Evolutionary conservation across 257 asterid genomes (phyloP).

Genomic region (Solanum commersonii): DNA sequence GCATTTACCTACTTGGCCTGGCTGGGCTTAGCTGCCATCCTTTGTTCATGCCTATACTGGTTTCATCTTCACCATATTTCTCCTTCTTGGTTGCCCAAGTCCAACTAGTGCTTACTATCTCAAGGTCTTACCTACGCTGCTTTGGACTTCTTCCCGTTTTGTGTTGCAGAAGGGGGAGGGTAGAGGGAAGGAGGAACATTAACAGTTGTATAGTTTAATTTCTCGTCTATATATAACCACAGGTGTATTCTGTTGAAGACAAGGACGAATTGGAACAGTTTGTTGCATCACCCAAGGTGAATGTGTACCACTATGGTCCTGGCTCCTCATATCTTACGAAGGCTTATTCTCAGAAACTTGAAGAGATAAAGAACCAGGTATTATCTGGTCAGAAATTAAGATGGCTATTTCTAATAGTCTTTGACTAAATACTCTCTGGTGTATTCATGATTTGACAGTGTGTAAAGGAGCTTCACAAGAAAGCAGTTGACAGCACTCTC

Average conservation of each 20-base stretch:
- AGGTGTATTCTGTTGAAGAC: slow-evolving; percentile 88
- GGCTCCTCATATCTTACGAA: slow-evolving; percentile 17
- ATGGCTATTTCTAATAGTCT: background rate
- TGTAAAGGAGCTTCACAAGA: slow-evolving; percentile 32
- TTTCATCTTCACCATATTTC: background rate
- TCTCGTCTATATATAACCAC: slow-evolving; percentile 5
- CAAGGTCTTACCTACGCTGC: background rate
- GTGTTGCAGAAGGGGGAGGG: background rate
- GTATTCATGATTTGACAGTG: slow-evolving; percentile 34
- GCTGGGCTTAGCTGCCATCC: background rate
- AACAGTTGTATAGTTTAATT: background rate
- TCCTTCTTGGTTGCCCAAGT: background rate
- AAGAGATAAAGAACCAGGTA: slow-evolving; percentile 78
- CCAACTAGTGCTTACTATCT: background rate
- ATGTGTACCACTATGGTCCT: slow-evolving; percentile 49
- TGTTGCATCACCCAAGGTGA: slow-evolving; percentile 68
- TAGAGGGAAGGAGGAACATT: background rate
- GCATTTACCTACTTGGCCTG: background rate
- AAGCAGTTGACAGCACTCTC: slow-evolving; percentile 32
- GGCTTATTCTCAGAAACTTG: slow-evolving; percentile 45
- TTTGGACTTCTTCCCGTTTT: background rate
- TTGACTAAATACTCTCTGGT: slow-evolving; percentile 8
- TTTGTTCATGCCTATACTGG: background rate
- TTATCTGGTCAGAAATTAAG: slow-evolving; percentile 7
- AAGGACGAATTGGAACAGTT: slow-evolving; percentile 56